phyloP scores from a whole-genome alignment of 768 basidiomycete genomes.

The Termitomyces heimii region DNA sequence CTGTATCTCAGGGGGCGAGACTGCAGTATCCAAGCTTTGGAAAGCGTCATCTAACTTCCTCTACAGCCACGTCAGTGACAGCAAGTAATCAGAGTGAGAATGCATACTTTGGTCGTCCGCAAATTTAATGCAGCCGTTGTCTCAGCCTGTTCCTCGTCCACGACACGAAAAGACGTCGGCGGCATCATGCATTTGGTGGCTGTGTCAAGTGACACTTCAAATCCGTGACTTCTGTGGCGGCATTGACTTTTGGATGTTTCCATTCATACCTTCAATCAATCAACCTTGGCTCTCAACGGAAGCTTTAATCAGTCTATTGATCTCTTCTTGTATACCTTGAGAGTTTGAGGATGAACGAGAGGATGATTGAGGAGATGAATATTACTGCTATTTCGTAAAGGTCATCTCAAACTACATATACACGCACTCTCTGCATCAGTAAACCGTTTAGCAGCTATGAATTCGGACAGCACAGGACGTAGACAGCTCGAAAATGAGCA shows the following conservation, averaged over 20 bases:
- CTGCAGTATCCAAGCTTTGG: conserved; percentile 61
- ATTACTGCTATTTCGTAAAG: not conserved
- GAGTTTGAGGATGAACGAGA: not conserved
- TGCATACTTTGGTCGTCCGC: conserved; percentile 13
- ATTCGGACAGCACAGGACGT: conserved; percentile 8
- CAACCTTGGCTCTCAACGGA: not conserved
- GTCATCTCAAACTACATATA: not conserved
- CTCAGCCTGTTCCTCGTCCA: not conserved
- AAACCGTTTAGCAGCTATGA: conserved; percentile 6
- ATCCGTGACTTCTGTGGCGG: too few species aligned
- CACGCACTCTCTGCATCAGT: not conserved
- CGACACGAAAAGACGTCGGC: not conserved
- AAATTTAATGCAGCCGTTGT: not conserved
- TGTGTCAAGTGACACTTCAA: not conserved
- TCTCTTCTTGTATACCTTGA: not conserved
- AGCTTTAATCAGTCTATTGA: too few species aligned
- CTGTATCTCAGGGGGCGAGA: conserved; percentile 30
- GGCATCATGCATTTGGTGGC: not conserved
- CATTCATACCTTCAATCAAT: not conserved
- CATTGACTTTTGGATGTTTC: not conserved
- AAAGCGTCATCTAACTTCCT: conserved; percentile 83
- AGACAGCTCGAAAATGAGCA: conserved; percentile 12
- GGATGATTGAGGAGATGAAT: not conserved
- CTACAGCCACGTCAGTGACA: conserved; percentile 25
- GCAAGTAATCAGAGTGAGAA: not conserved